Evolutionary conservation across 2,329 filamentous ascomycete species (phyloP), one percentile per base, ranked within the genome.

Genomic region (Hypoxylon sp.): DNA sequence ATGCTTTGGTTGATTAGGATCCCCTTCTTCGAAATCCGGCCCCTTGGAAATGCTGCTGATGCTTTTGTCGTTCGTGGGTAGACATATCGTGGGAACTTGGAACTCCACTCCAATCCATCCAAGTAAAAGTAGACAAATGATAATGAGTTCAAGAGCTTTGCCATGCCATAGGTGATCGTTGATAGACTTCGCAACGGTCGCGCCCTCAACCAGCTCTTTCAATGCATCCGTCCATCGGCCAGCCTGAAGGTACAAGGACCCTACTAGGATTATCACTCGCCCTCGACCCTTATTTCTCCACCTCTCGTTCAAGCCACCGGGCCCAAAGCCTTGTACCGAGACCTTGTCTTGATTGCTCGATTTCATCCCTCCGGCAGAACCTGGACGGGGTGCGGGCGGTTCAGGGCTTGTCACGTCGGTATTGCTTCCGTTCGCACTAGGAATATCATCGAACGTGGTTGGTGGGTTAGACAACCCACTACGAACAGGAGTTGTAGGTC

Each of bases 91-190:
- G 1, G 89, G 89, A n/a, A 96, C 87, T 74, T 91, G 87, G 74
- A 98, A 98, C 76, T 96, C 92, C 74, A 95, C 85, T 3, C 91
- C 92, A 37, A 91, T 88, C 92, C 94, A 97, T 31, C 90, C 92
- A 68, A 97, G 89, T 74, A 98, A 87, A 44, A 98, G 77, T 72
- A 98, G 86, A 76, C 92, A 94, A 26, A 97, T 86, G 51, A 96
- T 83, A 67, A 97, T 93, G 29, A 94, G 90, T 78, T 99, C 97
- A 19, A 99, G 84, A 0, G 94, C 94, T 80, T 98, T 98, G 17
- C 93, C 96, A 81, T 98, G 94, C 95, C 96, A 99, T n/a, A 98
- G 80, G 80, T 97, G 93, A 80, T 99, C 96, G 74, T 94, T 94
- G 65, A 92, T 87, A 39, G 89, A 90, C 74, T 93, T 91, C 14